Evolutionary conservation across 78 protist species (phyloP).

Genomic region (Monocercomonoides exilis): DNA sequence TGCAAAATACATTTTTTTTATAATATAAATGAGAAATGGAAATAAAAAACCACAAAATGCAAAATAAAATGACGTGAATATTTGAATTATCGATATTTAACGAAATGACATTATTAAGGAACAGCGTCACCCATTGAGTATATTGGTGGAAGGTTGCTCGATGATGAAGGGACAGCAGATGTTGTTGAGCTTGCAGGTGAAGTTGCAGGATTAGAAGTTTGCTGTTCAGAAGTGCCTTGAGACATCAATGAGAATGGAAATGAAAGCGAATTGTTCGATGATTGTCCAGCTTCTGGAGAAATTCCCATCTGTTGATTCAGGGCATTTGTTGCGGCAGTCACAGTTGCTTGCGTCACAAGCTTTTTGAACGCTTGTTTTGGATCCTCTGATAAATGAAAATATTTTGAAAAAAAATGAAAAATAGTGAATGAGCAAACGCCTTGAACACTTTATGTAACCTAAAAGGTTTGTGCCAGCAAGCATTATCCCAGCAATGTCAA

Average conservation of each 20-base stretch:
- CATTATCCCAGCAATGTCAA: conserved; percentile 44
- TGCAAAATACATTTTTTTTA: too few species aligned
- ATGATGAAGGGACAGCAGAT: too few species aligned
- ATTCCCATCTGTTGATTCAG: neutral
- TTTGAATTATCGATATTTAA: too few species aligned
- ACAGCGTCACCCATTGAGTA: too few species aligned
- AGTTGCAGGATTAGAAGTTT: neutral
- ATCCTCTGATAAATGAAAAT: neutral
- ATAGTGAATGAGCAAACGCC: conserved; percentile 8
- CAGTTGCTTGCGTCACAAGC: neutral
- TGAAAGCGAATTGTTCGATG: neutral
- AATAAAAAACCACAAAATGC: too few species aligned
- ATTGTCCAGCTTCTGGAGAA: neutral
- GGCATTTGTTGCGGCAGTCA: neutral
- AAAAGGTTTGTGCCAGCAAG: conserved; percentile 46
- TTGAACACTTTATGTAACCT: conserved; percentile 58
- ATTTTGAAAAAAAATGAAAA: neutral
- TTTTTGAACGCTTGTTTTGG: neutral
- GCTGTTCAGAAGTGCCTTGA: neutral
- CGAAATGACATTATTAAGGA: too few species aligned
- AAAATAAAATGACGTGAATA: too few species aligned
- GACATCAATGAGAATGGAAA: neutral
- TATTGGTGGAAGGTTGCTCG: too few species aligned
- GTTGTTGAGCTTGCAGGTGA: too few species aligned
- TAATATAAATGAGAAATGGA: too few species aligned